Percentiles rank a stretch among this genome's conserved stretches.
phyloP scores from a whole-genome alignment of 2,329 filamentous ascomycete genomes.

The Pyricularia sp. region DNA sequence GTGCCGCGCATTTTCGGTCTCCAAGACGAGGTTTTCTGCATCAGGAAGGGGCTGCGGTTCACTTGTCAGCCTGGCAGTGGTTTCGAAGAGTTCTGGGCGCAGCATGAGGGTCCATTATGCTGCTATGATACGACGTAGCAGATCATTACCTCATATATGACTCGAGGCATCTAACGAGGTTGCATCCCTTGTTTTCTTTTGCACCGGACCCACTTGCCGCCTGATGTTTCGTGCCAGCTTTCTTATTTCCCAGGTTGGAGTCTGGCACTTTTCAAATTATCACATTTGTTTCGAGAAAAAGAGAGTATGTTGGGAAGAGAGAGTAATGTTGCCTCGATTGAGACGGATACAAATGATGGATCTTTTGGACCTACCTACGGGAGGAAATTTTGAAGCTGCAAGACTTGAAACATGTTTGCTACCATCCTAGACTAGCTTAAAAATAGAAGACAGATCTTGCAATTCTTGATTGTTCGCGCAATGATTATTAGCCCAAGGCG shows the following conservation, averaged over 20 bases:
- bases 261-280: not conserved
- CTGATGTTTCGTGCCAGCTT: not conserved
- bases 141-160: not conserved
- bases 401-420: constrained; percentile 1
- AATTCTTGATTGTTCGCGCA: not conserved
- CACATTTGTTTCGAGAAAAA: not conserved
- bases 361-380: constrained; percentile 6
- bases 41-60: not conserved
- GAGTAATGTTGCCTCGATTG: not conserved
- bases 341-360: not conserved
- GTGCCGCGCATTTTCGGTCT: constrained; percentile 1
- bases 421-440: not conserved
- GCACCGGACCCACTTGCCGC: not conserved
- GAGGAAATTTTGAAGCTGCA: constrained; percentile 3
- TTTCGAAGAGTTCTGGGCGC: not conserved
- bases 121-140: not conserved
- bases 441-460: not conserved
- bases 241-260: not conserved
- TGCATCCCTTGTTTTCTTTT: not conserved
- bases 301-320: not conserved
- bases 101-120: not conserved
- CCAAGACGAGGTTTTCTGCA: not conserved
- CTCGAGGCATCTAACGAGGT: not conserved
- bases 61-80: not conserved
- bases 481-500: not conserved